Percentiles rank a stretch among this genome's conserved stretches.
Conservation (phyloP, 345 rosid species). For the Odontarrhena argentea region DNA sequence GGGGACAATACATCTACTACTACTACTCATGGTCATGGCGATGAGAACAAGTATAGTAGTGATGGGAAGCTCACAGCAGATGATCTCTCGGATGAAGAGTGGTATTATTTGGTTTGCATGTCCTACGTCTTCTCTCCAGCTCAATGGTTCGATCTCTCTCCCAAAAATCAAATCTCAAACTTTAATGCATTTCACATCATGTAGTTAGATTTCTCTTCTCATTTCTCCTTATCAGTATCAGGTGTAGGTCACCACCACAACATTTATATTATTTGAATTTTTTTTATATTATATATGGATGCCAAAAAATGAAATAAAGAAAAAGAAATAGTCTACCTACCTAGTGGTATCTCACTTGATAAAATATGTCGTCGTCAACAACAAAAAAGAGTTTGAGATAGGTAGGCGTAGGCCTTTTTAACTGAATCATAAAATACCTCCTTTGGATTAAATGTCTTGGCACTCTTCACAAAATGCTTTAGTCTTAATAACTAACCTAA, state of each 20-base stretch:
- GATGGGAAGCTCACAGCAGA: constrained; percentile 56
- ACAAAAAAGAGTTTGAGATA: not conserved
- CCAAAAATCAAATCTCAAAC: not conserved
- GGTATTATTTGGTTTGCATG: constrained; percentile 95
- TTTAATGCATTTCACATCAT: constrained; percentile 10
- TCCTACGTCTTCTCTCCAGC: constrained; percentile 68
- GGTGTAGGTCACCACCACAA: not conserved
- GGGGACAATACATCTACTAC: constrained; percentile 47
- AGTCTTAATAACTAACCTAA: too few species aligned
- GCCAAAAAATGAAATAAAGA: not conserved
- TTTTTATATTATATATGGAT: not conserved
- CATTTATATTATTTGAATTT: not conserved
- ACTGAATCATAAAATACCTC: not conserved
- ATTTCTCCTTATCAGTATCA: not conserved
- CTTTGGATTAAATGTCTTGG: not conserved
- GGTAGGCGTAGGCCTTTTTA: not conserved
- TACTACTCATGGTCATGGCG: constrained; percentile 33
- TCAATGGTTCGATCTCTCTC: constrained; percentile 52
- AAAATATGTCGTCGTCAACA: not conserved
- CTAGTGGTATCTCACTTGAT: not conserved
- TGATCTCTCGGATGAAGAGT: constrained; percentile 78
- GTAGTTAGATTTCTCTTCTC: too few species aligned
- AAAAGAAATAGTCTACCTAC: not conserved
- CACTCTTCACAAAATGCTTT: too few species aligned
- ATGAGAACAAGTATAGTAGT: not conserved